These are phyloP conservation scores for Boletus patriciae DNA, from an alignment of 768 basidiomycete genomes.

Conservation along the genomic window DNA sequence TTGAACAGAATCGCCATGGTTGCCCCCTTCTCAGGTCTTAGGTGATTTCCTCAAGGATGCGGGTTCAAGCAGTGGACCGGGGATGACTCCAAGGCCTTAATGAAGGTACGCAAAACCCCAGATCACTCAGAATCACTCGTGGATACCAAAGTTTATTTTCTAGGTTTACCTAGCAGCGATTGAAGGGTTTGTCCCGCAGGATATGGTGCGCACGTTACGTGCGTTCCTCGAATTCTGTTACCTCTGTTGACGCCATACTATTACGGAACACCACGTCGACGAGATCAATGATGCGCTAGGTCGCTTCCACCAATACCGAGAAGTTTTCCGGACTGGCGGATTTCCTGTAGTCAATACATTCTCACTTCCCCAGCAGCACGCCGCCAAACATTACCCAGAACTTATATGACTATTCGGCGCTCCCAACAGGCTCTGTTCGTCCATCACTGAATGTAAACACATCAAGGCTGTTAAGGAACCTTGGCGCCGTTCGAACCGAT, in stretches of 20 bases:
- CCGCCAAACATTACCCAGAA: background rate
- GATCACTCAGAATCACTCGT: background rate
- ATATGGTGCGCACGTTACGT: background rate
- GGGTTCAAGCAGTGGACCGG: conserved; percentile 2
- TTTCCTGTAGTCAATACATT: background rate
- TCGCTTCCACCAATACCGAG: background rate
- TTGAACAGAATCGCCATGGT: background rate
- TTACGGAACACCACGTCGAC: background rate
- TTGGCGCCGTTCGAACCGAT: background rate
- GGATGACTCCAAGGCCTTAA: conserved; percentile 1
- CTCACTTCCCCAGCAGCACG: background rate
- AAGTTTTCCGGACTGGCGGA: background rate
- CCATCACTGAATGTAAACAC: background rate
- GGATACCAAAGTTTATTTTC: background rate
- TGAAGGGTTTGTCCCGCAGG: background rate
- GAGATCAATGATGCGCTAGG: background rate
- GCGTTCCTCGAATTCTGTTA: background rate
- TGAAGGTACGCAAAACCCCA: background rate
- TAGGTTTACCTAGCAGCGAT: background rate
- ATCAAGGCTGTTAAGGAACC: conserved; percentile 8
- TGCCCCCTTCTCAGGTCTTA: background rate
- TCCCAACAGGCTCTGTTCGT: background rate
- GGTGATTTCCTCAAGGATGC: background rate
- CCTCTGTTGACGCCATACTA: background rate
- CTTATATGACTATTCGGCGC: background rate